Conservation (phyloP, 2,329 filamentous ascomycete species). For the Lasiodiplodia gonubiensis region DNA sequence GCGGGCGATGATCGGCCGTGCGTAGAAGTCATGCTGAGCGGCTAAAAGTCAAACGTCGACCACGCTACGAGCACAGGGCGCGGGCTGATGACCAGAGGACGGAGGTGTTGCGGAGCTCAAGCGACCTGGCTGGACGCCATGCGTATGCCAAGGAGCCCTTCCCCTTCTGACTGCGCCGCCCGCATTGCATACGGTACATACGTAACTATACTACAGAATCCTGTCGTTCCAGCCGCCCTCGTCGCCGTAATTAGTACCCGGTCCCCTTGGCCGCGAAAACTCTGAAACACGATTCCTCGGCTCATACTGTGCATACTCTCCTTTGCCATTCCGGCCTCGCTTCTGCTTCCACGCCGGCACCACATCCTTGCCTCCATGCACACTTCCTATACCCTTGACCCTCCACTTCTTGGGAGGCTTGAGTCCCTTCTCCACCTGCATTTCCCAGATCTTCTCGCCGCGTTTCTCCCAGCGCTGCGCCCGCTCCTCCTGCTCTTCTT, state of each 20-base stretch:
- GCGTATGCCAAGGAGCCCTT: slow-evolving; percentile 23
- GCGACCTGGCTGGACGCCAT: slow-evolving; percentile 13
- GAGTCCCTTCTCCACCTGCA: slow-evolving; percentile 57
- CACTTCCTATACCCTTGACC: slow-evolving; percentile 47
- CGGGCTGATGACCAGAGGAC: slow-evolving; percentile 18
- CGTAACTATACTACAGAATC: slow-evolving; percentile 10
- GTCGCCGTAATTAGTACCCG: neutral
- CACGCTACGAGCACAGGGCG: slow-evolving; percentile 21
- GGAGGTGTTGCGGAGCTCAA: slow-evolving; percentile 27
- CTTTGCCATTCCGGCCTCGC: neutral
- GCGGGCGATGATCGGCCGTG: slow-evolving; percentile 22
- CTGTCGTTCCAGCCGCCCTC: slow-evolving; percentile 13
- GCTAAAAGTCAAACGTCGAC: neutral
- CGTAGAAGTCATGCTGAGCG: slow-evolving; percentile 22
- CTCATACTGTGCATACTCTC: neutral
- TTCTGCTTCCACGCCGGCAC: slow-evolving; percentile 10
- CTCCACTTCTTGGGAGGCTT: slow-evolving; percentile 62
- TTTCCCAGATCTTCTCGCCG: slow-evolving; percentile 56
- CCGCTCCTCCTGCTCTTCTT: slow-evolving; percentile 53
- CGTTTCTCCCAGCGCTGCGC: slow-evolving; percentile 54
- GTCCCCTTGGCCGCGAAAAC: neutral
- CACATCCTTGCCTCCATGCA: neutral
- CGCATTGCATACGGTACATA: neutral
- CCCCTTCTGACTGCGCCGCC: slow-evolving; percentile 4
- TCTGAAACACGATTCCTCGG: neutral